Evolutionary conservation across 495 filamentous ascomycete genomes (phyloP), one percentile per base, ranked within the genome.

Genomic region (Aspergillus sclerotioniger): DNA sequence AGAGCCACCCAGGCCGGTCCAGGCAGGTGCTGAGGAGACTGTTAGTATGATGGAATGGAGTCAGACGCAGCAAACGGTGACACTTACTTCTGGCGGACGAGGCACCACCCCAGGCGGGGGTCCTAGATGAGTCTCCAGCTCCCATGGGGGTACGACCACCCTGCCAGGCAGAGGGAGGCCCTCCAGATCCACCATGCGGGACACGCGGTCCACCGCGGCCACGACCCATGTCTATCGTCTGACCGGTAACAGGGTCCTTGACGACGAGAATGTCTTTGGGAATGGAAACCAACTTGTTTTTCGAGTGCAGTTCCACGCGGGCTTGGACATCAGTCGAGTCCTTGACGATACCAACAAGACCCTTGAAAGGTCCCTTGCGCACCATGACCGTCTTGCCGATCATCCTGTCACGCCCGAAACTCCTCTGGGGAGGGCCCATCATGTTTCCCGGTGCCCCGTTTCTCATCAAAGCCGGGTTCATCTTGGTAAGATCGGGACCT

Each of bases 321-420:
- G 90, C 93, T 59, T 88, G 84, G 0, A 80, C 82, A 57, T 95
- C 91, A 0, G 89, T 92, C 0, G 95, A 85, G 67, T 98, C 91
- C 65, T 95, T 96, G 62, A 99, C 90, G 55, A 96, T 96, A 61
- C 95, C 95, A 48, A 99, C 80, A 13, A 96, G 77, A 51, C 93
- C 94, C 74, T 99, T 99, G 73, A 91, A 90, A 1, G 85, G 84
- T 9, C 95, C 95, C 64, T 84, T 88, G 47, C 85, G 78, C 58
- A 98, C 86, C 29, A 82, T 89, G 35, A 98, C 91, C 1, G 92
- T 98, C 74, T 98, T 91, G 17, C 91, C 91, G 57, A 97, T 83
- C 48, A 92, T 73, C n/a, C 85, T 84, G 70, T 99, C 95, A 20
- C 90, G 84, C 29, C 92, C 92, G 61, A 89, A 82, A 20, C 75